phyloP scores from a whole-genome alignment of 2,329 filamentous ascomycete species.

The Venturia carpophila region DNA sequence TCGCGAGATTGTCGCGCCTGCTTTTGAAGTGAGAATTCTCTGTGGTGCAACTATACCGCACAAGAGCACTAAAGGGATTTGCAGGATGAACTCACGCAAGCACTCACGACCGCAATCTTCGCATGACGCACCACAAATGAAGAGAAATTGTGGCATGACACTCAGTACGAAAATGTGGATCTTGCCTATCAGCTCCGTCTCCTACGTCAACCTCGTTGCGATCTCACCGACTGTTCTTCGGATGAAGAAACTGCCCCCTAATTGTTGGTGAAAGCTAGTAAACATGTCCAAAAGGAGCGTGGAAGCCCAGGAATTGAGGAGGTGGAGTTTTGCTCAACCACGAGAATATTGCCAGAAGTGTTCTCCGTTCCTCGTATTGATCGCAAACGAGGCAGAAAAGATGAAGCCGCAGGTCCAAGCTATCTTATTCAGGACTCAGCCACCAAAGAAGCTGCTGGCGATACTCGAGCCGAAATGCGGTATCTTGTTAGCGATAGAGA shows the following conservation, averaged over 20 bases:
- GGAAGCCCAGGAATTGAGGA: neutral
- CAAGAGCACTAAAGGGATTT: neutral
- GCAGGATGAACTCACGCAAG: neutral
- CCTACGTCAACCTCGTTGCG: neutral
- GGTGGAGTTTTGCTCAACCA: neutral
- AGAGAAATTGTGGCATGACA: neutral
- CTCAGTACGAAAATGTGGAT: neutral
- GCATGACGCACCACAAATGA: neutral
- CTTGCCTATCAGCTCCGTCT: neutral
- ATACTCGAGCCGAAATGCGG: conserved; percentile 1
- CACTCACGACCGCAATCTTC: neutral
- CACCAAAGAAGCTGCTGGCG: neutral
- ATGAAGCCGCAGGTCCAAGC: neutral
- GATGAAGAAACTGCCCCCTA: neutral
- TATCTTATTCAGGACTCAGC: neutral
- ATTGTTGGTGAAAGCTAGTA: neutral
- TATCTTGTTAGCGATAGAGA: neutral
- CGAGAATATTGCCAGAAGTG: neutral
- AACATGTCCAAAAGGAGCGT: neutral
- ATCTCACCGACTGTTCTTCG: neutral
- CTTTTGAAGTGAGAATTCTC: neutral
- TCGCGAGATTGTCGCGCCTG: too few relatives aligned
- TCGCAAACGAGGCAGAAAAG: neutral
- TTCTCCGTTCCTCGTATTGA: neutral
- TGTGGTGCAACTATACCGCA: neutral